Conservation (phyloP, 1,284 basidiomycete species). For the Xerocomus nothofagi region DNA sequence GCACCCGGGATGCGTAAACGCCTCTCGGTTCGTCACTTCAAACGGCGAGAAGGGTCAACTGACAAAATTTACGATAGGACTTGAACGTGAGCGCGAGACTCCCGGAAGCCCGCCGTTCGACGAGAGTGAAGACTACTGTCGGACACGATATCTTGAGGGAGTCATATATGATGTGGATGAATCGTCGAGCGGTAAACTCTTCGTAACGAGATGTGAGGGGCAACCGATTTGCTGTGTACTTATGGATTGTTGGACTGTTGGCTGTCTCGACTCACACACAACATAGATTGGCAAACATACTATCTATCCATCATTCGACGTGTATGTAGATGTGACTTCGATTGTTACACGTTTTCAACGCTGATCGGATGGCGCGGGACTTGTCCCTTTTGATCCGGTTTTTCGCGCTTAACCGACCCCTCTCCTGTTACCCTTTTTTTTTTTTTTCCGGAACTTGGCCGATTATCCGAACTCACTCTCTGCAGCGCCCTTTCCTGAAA, state of each 20-base stretch:
- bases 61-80: conserved; percentile 48
- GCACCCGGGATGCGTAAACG: conserved; percentile 79
- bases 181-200: conserved; percentile 59
- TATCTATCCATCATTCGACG: conserved; percentile 22
- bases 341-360: neutral
- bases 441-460: conserved; percentile 22
- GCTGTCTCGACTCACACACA: conserved; percentile 9
- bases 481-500: neutral
- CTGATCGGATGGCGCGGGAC: conserved; percentile 8
- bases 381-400: conserved; percentile 11
- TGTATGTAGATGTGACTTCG: conserved; percentile 17
- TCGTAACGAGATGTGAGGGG: conserved; percentile 12
- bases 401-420: neutral
- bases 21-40: conserved; percentile 52
- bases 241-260: conserved; percentile 6
- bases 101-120: conserved; percentile 76
- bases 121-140: conserved; percentile 58
- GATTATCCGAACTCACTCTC: too few species aligned
- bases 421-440: neutral
- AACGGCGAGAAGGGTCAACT: conserved; percentile 1
- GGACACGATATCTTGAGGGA: conserved; percentile 68
- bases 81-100: conserved; percentile 62
- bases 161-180: conserved; percentile 83
- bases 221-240: neutral
- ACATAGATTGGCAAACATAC: conserved; percentile 22